phyloP scores from a whole-genome alignment of 768 basidiomycete genomes.

The Sistotremastrum niveocremeum region DNA sequence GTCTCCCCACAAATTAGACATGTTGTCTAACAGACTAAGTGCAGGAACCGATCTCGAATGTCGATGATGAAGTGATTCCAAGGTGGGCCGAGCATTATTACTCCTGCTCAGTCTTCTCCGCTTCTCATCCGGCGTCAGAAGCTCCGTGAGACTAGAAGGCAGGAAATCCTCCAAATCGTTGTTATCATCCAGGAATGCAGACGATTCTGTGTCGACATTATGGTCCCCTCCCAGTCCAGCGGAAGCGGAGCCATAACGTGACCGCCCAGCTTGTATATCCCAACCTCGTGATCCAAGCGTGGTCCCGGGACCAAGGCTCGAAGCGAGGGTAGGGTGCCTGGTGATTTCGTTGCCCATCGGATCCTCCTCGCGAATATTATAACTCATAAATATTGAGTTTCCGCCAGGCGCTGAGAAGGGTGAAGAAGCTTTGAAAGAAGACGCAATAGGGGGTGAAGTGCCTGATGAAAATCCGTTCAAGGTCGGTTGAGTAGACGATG shows the following conservation, averaged over 20 bases:
- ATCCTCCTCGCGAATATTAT: neutral
- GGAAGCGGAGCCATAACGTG: no score
- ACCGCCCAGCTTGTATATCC: constrained; percentile 6
- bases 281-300: constrained; percentile 13
- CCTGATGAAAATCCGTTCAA: constrained; percentile 40
- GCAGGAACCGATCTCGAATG: constrained; percentile 78
- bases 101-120: constrained; percentile 70
- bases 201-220: constrained; percentile 6
- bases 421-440: constrained; percentile 39
- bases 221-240: neutral
- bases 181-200: constrained; percentile 41
- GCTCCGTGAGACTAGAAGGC: constrained; percentile 76
- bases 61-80: constrained; percentile 37
- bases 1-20: constrained; percentile 12
- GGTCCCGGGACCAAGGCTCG: no score
- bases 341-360: no score
- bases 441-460: constrained; percentile 36
- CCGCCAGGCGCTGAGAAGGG: constrained; percentile 69
- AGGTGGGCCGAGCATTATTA: constrained; percentile 25
- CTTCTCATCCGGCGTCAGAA: constrained; percentile 81
- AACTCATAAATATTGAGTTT: constrained; percentile 38
- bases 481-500: constrained; percentile 21
- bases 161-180: constrained; percentile 83
- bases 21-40: constrained; percentile 58
- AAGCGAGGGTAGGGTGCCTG: no score